These are phyloP conservation scores for Volvox africanus DNA, from an alignment of 139 green algal species.

Conservation along the genomic window DNA sequence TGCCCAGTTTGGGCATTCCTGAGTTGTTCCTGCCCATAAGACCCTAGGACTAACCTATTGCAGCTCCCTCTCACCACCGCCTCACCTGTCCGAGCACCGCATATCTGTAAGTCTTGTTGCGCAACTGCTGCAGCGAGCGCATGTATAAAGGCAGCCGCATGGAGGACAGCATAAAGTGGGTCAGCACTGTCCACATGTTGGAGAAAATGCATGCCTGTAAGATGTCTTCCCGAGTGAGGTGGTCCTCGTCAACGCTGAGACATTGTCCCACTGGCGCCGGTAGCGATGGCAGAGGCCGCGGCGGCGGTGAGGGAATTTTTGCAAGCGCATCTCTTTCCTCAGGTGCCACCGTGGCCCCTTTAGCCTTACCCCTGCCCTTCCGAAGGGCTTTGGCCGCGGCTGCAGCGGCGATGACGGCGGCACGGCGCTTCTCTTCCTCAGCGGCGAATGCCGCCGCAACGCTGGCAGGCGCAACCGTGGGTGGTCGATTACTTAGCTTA, in stretches of 20 bases:
- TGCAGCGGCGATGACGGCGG: neutral
- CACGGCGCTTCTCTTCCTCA: neutral
- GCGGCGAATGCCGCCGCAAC: constrained; percentile 1
- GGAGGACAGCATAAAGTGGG: constrained; percentile 17
- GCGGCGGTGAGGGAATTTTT: neutral
- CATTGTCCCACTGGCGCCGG: neutral
- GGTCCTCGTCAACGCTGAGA: neutral
- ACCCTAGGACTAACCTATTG: too few species aligned
- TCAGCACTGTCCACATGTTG: constrained; percentile 39
- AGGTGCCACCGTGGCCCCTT: neutral
- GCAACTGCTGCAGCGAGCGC: constrained; percentile 1
- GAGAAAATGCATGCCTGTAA: constrained; percentile 39
- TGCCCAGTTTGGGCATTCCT: too few species aligned
- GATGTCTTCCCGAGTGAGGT: neutral
- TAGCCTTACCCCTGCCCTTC: neutral
- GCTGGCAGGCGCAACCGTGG: constrained; percentile 10
- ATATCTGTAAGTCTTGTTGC: neutral
- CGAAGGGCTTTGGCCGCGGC: neutral
- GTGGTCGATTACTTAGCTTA: neutral
- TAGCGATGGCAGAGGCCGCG: neutral
- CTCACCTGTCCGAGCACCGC: constrained; percentile 1
- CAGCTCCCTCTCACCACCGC: too few species aligned
- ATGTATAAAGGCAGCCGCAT: constrained; percentile 15
- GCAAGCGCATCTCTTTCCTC: neutral
- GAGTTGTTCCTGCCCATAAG: too few species aligned